These are phyloP conservation scores for Yamadazyma sp. DNA, from an alignment of 805 yeast genomes.

Conservation along the genomic window DNA sequence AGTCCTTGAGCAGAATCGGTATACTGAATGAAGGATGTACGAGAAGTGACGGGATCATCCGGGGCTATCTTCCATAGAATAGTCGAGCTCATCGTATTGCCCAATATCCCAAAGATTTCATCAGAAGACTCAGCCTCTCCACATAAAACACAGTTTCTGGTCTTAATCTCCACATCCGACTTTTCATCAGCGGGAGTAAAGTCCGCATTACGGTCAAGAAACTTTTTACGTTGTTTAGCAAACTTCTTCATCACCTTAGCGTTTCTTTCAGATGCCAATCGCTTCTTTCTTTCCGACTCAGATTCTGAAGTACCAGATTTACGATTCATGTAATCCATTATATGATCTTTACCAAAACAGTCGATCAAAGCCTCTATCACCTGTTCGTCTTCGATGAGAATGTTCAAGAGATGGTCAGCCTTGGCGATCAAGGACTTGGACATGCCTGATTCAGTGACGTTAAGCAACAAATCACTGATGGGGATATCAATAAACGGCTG, in stretches of 20 bases:
- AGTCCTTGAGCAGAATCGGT: constrained; percentile 1
- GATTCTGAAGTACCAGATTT: constrained; percentile 46
- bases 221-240: constrained; percentile 51
- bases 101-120: constrained; percentile 60
- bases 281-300: constrained; percentile 53
- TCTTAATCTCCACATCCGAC: constrained; percentile 16
- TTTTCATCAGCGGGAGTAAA: constrained; percentile 11
- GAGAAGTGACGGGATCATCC: constrained; percentile 18
- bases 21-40: constrained; percentile 25
- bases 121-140: constrained; percentile 49
- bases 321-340: constrained; percentile 49
- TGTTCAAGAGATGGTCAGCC: constrained; percentile 57
- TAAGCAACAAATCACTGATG: constrained; percentile 53
- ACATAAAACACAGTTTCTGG: constrained; percentile 56
- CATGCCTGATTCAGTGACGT: constrained; percentile 50
- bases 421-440: constrained; percentile 50
- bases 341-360: constrained; percentile 57
- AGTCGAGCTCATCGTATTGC: constrained; percentile 46
- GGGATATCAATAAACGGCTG: constrained; percentile 55
- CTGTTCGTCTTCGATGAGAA: constrained; percentile 49
- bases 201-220: constrained; percentile 39
- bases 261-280: constrained; percentile 62
- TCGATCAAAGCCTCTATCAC: constrained; percentile 52
- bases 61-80: constrained; percentile 49
- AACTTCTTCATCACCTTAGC: constrained; percentile 61